These are phyloP conservation scores for Tricholoma hemisulphureum DNA, from an alignment of 768 basidiomycete genomes.

Conservation along the genomic window DNA sequence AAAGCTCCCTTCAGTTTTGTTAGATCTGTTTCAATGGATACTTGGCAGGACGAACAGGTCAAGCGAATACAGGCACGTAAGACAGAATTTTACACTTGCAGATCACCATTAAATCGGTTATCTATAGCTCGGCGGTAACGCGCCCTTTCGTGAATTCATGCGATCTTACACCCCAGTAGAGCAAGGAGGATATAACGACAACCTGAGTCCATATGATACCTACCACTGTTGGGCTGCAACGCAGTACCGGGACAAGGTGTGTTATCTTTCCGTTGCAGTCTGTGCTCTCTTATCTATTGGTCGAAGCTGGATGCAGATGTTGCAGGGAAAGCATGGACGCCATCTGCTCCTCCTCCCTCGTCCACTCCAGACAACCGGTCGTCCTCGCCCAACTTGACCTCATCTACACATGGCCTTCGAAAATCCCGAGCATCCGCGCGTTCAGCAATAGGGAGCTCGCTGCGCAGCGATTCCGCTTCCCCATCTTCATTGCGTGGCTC, in stretches of 20 bases:
- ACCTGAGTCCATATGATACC: conserved; percentile 64
- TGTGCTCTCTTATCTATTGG: conserved; percentile 18
- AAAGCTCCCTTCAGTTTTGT: conserved; percentile 63
- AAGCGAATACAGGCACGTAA: conserved; percentile 78
- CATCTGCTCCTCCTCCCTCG: conserved; percentile 64
- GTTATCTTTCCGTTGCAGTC: conserved; percentile 11
- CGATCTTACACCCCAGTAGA: conserved; percentile 62
- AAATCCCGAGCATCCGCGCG: conserved; percentile 79
- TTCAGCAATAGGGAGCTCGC: conserved; percentile 42
- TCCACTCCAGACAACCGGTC: conserved; percentile 36
- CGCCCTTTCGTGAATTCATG: conserved; percentile 77
- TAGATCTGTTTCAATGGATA: conserved; percentile 93
- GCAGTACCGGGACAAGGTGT: conserved; percentile 92
- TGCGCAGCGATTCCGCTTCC: conserved; percentile 56
- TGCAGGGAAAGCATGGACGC: conserved; percentile 76
- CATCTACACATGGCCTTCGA: conserved; percentile 79
- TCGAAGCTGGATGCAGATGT: conserved; percentile 73
- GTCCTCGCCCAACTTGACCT: conserved; percentile 57
- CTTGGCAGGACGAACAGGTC: conserved; percentile 89
- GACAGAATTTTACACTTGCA: neutral
- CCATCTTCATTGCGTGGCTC: conserved; percentile 51
- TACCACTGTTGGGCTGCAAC: conserved; percentile 94
- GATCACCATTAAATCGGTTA: neutral
- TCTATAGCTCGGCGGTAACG: conserved; percentile 81
- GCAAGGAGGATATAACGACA: conserved; percentile 67